Conservation (phyloP, 1,284 basidiomycete species). For the Ceratobasidium sp. region DNA sequence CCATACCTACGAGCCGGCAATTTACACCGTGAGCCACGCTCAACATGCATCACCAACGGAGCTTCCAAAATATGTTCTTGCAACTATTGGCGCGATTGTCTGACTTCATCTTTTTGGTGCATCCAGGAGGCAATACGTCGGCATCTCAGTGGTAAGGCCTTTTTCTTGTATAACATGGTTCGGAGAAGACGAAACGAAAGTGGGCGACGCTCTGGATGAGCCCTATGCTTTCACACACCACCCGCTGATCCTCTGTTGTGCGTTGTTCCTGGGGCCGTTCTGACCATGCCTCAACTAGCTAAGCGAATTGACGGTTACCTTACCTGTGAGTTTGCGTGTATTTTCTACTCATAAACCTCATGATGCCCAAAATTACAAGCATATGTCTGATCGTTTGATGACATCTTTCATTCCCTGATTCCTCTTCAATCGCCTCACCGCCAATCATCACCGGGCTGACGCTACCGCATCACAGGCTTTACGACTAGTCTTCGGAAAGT, state of each 20-base stretch:
- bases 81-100: conserved; percentile 45
- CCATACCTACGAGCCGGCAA: conserved; percentile 78
- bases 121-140: background rate
- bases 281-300: background rate
- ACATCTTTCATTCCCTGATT: conserved; percentile 26
- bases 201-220: conserved; percentile 59
- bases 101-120: conserved; percentile 43
- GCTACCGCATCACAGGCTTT: too few species aligned
- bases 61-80: conserved; percentile 50
- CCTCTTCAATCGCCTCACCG: background rate
- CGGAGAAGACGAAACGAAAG: conserved; percentile 59
- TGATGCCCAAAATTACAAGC: conserved; percentile 68
- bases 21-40: conserved; percentile 73
- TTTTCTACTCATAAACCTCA: conserved; percentile 52
- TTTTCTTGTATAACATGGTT: conserved; percentile 2
- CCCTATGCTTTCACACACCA: conserved; percentile 60
- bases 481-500: too few species aligned
- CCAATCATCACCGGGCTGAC: too few species aligned
- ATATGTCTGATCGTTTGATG: conserved; percentile 67
- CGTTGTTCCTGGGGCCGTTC: too few species aligned
- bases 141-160: conserved; percentile 47
- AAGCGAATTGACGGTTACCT: background rate
- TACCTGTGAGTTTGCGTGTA: background rate
- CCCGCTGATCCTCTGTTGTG: conserved; percentile 59
- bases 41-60: conserved; percentile 89